phyloP scores from a whole-genome alignment of 345 rosid species.

The Gossypium bickii region DNA sequence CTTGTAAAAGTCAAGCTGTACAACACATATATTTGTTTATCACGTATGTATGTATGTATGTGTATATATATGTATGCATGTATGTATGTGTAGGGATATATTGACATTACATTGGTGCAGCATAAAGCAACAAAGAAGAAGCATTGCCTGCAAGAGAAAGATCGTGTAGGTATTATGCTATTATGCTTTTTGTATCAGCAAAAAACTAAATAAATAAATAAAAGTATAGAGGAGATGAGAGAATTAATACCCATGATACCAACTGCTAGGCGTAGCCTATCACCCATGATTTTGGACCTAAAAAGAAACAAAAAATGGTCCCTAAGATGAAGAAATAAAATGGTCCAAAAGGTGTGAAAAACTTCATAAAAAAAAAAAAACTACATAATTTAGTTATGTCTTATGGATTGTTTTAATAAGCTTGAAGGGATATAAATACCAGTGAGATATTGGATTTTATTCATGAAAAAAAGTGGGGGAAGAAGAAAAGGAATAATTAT shows the following conservation, averaged over 20 bases:
- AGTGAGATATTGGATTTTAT: slow-evolving; percentile 4
- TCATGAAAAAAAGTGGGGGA: not conserved
- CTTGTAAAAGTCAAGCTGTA: slow-evolving; percentile 66
- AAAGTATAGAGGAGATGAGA: not conserved
- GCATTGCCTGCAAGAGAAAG: slow-evolving; percentile 64
- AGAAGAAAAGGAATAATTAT: slow-evolving; percentile 19
- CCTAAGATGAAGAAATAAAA: slow-evolving; percentile 3
- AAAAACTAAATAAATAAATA: not conserved
- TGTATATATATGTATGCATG: not conserved
- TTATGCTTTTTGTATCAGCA: not conserved
- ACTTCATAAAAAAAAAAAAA: not conserved
- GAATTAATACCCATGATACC: slow-evolving; percentile 42
- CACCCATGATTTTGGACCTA: slow-evolving; percentile 33
- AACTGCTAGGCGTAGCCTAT: slow-evolving; percentile 42
- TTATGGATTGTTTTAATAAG: slow-evolving; percentile 11
- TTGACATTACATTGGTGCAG: slow-evolving; percentile 63
- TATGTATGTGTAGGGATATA: not conserved
- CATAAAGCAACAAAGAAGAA: slow-evolving; percentile 60
- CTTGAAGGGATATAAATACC: slow-evolving; percentile 30
- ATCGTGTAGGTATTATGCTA: not conserved
- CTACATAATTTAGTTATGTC: not conserved
- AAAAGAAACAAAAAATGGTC: not conserved
- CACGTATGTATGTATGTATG: too few species aligned
- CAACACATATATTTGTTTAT: not conserved
- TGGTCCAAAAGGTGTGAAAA: slow-evolving; percentile 4